Evolutionary conservation across 257 asterid genomes (phyloP).

Genomic region (Ligustrum vulgare): DNA sequence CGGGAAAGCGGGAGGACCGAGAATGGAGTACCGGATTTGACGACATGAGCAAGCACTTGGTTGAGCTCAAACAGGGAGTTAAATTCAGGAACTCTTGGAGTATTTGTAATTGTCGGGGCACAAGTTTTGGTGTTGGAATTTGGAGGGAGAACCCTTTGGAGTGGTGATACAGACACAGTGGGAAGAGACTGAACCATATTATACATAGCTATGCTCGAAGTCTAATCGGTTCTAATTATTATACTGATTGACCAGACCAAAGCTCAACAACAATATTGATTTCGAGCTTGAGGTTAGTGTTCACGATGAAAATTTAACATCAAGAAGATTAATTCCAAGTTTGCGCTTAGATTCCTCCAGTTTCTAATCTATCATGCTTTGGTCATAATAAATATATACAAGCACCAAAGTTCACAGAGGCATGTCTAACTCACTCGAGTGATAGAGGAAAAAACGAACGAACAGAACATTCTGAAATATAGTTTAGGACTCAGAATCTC

Average conservation of each 20-base stretch:
- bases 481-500: no score
- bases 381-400: no score
- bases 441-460: no score
- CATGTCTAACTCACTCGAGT: no score
- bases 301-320: no score
- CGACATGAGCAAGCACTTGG: constrained; percentile 43
- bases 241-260: background rate
- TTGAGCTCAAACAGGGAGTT: constrained; percentile 50
- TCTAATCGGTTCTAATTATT: background rate
- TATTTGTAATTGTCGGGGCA: background rate
- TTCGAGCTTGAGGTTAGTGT: no score
- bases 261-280: background rate
- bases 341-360: no score
- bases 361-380: no score
- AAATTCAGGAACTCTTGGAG: constrained; percentile 28
- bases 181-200: background rate
- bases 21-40: constrained; percentile 47
- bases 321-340: no score
- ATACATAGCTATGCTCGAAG: background rate
- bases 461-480: no score
- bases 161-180: background rate
- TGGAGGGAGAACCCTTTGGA: background rate
- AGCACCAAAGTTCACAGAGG: no score
- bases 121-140: background rate
- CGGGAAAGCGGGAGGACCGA: constrained; percentile 50